A percentile compares a stretch with the other conserved stretches of the same genome.
Conservation (phyloP, 2,329 filamentous ascomycete species). For the Helotiales sp. region DNA sequence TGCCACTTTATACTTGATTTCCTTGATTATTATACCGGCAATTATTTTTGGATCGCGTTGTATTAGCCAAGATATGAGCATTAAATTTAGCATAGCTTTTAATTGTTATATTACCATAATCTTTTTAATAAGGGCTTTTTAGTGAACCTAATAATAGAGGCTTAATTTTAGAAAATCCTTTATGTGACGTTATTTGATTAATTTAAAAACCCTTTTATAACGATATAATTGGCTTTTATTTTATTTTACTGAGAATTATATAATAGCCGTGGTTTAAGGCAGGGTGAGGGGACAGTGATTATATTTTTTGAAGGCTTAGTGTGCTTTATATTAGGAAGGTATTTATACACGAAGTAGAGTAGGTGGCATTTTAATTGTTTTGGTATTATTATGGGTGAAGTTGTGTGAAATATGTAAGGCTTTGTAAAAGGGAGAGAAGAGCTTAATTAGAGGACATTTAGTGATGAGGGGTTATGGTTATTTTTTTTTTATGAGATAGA, state of each 20-base stretch:
- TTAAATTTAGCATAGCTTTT: conserved; percentile 5
- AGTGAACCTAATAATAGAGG: background rate
- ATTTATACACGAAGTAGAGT: conserved; percentile 4
- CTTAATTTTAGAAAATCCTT: conserved; percentile 1
- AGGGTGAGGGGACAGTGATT: background rate
- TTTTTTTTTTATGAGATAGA: background rate
- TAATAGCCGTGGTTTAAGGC: background rate
- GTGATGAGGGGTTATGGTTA: background rate
- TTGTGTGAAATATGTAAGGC: background rate
- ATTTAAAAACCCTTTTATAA: conserved; percentile 11
- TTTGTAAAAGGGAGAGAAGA: background rate
- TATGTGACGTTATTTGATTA: conserved; percentile 7
- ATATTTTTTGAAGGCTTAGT: background rate
- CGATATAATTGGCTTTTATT: conserved; percentile 9
- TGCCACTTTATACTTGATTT: conserved; percentile 4
- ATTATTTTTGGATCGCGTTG: conserved; percentile 2
- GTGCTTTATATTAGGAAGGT: conserved; percentile 2
- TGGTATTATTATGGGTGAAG: background rate
- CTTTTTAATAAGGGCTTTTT: background rate
- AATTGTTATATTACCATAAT: background rate
- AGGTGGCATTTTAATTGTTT: background rate
- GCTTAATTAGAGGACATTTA: conserved; percentile 3
- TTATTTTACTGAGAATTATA: conserved; percentile 10
- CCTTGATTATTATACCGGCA: too few species aligned
- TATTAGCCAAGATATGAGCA: conserved; percentile 16